Conservation (phyloP, 2,329 filamentous ascomycete genomes). For the Claviceps africana region DNA sequence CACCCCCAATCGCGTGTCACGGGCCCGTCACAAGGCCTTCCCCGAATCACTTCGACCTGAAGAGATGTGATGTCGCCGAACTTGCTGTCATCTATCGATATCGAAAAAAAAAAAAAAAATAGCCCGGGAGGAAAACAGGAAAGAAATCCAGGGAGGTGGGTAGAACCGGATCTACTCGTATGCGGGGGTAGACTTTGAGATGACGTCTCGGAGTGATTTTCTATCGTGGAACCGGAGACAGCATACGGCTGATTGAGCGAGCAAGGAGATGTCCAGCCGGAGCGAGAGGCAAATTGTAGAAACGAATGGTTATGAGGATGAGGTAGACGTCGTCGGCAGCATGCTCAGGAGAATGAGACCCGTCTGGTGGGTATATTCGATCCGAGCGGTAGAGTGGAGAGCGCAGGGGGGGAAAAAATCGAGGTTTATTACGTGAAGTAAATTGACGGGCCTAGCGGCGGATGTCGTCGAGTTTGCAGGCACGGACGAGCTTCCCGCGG, state of each 20-base stretch:
- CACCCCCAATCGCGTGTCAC: slow-evolving; percentile 8
- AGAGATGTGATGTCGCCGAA: slow-evolving; percentile 7
- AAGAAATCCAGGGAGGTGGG: background rate
- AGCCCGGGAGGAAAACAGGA: background rate
- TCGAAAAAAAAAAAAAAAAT: background rate
- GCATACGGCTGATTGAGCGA: background rate
- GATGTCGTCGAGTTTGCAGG: slow-evolving; percentile 2
- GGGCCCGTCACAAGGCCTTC: slow-evolving; percentile 5
- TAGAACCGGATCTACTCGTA: background rate
- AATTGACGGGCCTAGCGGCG: slow-evolving; percentile 1
- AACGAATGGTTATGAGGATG: background rate
- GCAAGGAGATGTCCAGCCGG: background rate
- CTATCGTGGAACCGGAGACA: background rate
- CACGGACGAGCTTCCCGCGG: background rate
- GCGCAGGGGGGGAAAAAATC: background rate
- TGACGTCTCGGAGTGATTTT: background rate
- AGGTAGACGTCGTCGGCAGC: background rate
- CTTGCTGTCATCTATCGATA: slow-evolving; percentile 10
- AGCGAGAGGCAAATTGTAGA: background rate
- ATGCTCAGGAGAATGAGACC: background rate
- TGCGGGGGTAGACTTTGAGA: background rate
- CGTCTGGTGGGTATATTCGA: background rate
- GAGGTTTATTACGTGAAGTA: background rate
- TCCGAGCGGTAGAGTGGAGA: slow-evolving; percentile 1
- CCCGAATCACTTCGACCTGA: slow-evolving; percentile 9